Percentiles rank a stretch among this genome's conserved stretches.
These are phyloP conservation scores for Populus hybrid DNA, from an alignment of 441 rosid genomes.

Conservation along the genomic window DNA sequence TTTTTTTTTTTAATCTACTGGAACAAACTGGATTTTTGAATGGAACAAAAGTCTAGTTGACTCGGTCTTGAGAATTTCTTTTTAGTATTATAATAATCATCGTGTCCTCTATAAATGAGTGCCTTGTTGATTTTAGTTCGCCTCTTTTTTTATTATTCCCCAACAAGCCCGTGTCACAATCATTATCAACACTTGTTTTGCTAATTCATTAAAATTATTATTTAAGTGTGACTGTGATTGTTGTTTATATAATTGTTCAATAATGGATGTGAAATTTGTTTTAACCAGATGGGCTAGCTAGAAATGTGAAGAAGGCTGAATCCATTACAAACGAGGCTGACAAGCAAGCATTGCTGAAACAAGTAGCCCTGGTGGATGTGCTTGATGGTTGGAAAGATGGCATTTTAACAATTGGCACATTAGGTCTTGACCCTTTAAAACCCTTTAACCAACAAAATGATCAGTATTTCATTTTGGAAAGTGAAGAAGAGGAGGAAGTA, in stretches of 20 bases:
- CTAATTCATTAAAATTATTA: not conserved
- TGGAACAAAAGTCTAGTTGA: constrained; percentile 14
- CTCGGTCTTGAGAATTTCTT: not conserved
- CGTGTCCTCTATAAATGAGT: not conserved
- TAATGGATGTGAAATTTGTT: not conserved
- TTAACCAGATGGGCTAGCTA: constrained; percentile 41
- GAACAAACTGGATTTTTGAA: constrained; percentile 2
- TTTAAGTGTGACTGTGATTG: not conserved
- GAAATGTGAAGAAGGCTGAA: constrained; percentile 51
- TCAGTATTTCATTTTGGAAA: constrained; percentile 24
- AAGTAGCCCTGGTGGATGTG: constrained; percentile 55
- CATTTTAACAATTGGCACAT: constrained; percentile 84
- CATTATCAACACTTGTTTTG: not conserved
- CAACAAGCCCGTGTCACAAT: not conserved
- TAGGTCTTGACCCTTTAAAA: constrained; percentile 68
- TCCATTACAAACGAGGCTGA: constrained; percentile 50
- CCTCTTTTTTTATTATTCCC: not conserved
- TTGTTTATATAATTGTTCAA: not conserved
- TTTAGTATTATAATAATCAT: not conserved
- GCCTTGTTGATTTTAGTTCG: not conserved
- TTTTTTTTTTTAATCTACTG: not conserved
- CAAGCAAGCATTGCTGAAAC: constrained; percentile 58
- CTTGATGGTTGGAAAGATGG: constrained; percentile 79
- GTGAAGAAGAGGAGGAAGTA: constrained; percentile 25
- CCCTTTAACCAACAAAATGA: constrained; percentile 38